These are phyloP conservation scores for Acarospora socialis DNA, from an alignment of 2,329 filamentous ascomycete species.

Conservation along the genomic window DNA sequence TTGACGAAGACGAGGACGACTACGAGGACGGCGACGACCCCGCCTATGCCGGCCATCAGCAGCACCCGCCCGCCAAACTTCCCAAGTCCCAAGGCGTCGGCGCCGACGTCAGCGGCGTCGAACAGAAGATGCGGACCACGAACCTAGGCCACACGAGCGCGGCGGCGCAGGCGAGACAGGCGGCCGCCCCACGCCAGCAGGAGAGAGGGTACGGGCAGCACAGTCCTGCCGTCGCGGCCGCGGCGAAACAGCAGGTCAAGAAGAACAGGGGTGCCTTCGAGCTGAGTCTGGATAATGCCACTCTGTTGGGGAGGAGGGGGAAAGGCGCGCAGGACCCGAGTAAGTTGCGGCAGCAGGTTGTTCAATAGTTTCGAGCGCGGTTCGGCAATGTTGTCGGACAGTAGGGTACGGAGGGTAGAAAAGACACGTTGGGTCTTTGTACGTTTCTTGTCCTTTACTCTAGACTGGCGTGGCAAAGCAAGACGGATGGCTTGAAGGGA, in stretches of 20 bases:
- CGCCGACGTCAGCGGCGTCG: constrained; percentile 57
- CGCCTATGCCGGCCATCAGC: constrained; percentile 16
- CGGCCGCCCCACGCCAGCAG: constrained; percentile 36
- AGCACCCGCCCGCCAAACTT: constrained; percentile 47
- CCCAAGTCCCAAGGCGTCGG: constrained; percentile 46
- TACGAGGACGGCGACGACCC: constrained; percentile 47
- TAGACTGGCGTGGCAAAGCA: too few relatives aligned
- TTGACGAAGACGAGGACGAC: constrained; percentile 50
- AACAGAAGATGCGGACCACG: constrained; percentile 75
- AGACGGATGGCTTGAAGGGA: too few relatives aligned
- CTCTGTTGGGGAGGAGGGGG: constrained; percentile 60
- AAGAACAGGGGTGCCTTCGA: constrained; percentile 77
- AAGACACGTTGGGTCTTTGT: too few relatives aligned
- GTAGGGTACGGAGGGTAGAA: too few relatives aligned
- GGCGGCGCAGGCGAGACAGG: constrained; percentile 47
- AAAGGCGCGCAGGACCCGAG: constrained; percentile 30
- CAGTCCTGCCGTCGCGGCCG: constrained; percentile 66
- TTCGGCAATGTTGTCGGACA: too few relatives aligned
- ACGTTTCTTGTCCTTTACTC: too few relatives aligned
- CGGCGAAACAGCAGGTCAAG: constrained; percentile 64
- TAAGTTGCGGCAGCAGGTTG: constrained; percentile 30
- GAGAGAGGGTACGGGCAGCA: constrained; percentile 75
- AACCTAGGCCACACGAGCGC: constrained; percentile 48
- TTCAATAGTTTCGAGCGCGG: constrained; percentile 15
- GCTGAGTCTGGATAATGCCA: constrained; percentile 80